Percentiles rank a stretch among this genome's conserved stretches.
phyloP scores from a whole-genome alignment of 495 filamentous ascomycete species.

The Eremomyces bilateralis region DNA sequence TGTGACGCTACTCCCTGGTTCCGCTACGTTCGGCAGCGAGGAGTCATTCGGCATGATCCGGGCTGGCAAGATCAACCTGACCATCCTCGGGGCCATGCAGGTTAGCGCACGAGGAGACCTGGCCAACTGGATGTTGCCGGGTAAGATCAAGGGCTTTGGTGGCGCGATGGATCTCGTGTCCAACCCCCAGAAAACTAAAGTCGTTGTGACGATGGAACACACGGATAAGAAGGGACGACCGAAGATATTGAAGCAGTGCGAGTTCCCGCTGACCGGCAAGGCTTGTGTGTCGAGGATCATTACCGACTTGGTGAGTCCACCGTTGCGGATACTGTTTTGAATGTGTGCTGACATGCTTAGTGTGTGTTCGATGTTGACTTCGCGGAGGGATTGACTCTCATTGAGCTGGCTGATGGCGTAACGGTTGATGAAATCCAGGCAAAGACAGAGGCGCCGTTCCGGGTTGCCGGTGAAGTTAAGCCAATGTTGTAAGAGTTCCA shows the following conservation, averaged over 20 bases:
- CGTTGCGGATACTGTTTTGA: background rate
- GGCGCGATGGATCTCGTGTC: conserved; percentile 41
- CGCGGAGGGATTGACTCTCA: conserved; percentile 25
- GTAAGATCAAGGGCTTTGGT: conserved; percentile 43
- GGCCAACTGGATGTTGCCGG: conserved; percentile 43
- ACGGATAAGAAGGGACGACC: conserved; percentile 35
- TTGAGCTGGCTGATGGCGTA: conserved; percentile 32
- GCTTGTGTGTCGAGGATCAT: conserved; percentile 28
- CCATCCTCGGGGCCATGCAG: conserved; percentile 37
- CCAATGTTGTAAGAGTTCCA: conserved; percentile 25
- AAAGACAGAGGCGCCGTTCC: conserved; percentile 33
- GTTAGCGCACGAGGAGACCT: conserved; percentile 34
- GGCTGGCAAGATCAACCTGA: conserved; percentile 36
- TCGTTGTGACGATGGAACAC: conserved; percentile 39
- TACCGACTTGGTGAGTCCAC: conserved; percentile 28
- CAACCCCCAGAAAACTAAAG: conserved; percentile 36
- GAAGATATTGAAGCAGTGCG: conserved; percentile 35
- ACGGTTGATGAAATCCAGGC: conserved; percentile 29
- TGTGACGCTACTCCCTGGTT: conserved; percentile 33
- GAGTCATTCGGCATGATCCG: conserved; percentile 42
- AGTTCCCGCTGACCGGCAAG: conserved; percentile 31
- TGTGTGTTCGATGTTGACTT: conserved; percentile 37
- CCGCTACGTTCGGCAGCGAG: conserved; percentile 32
- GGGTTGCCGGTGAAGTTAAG: conserved; percentile 25
- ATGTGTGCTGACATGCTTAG: conserved; percentile 13